phyloP scores from a whole-genome alignment of 2,329 filamentous ascomycete genomes.

The Pyrenophora teres region DNA sequence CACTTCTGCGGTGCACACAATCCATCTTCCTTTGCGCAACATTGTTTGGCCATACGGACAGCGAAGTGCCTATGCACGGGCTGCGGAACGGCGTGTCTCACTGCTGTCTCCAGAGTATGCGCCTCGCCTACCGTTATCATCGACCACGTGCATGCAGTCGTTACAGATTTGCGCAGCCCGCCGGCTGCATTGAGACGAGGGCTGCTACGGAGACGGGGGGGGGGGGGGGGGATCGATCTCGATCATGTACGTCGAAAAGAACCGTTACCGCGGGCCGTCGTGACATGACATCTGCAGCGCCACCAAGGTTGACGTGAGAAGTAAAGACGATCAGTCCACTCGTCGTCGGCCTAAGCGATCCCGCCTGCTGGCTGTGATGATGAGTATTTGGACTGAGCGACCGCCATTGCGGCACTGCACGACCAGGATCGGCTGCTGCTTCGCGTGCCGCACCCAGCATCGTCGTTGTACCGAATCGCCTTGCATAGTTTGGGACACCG shows the following conservation, averaged over 20 bases:
- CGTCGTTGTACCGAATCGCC: constrained; percentile 16
- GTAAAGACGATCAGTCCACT: constrained; percentile 16
- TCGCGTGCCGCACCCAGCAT: constrained; percentile 21
- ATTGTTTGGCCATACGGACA: constrained; percentile 16
- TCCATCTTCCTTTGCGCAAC: constrained; percentile 18
- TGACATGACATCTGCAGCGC: constrained; percentile 25
- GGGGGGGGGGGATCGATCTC: constrained; percentile 1
- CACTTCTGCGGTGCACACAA: constrained; percentile 12
- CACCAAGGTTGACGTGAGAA: constrained; percentile 5
- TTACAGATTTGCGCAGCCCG: constrained; percentile 4
- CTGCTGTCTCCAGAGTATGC: background rate
- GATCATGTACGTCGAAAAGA: constrained; percentile 10
- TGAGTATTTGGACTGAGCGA: background rate
- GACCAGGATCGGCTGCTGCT: constrained; percentile 14
- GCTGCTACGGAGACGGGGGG: background rate
- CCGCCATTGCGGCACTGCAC: constrained; percentile 22
- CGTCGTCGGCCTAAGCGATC: constrained; percentile 1
- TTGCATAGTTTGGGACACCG: constrained; percentile 12
- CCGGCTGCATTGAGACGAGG: constrained; percentile 1
- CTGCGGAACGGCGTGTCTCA: constrained; percentile 4
- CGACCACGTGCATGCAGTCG: constrained; percentile 21
- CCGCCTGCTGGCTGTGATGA: background rate
- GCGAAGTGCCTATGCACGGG: constrained; percentile 13
- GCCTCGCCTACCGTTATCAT: constrained; percentile 12
- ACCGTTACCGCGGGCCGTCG: constrained; percentile 22